Evolutionary conservation across 164 flowering plant species (phyloP), one percentile per base, ranked within the genome.

Genomic region (Tetracentron sinense): DNA sequence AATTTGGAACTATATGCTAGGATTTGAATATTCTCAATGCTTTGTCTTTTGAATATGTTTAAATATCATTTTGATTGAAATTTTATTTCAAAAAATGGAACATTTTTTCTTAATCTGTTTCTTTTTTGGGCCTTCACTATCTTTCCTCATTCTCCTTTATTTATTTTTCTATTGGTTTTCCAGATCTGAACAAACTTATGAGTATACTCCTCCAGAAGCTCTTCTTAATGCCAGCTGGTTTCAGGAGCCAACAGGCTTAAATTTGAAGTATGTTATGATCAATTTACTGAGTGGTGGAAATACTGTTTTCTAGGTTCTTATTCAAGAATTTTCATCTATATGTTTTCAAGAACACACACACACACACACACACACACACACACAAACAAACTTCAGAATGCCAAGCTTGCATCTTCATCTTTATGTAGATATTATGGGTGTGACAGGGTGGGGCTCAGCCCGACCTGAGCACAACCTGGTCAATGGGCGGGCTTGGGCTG

Each of bases 171-270:
- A 31, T 63, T 49, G 46, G 52, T 54, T 72, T 66, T 42, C 81
- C 14, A 95, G 99, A 70, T 86, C 86, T 67, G 99, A 95, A 74
- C 94, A 95, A 74, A 95, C 99, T 23, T 75, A 61, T 42, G 96
- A 85, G 68, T 95, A 95, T 77, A 69, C 85, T 68, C 90, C 99
- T 57, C 99, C 97, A 12, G 99, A 95, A 77, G 97, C 94, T 54
- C 75, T 86, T 64, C 82, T 95, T 26, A 86, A 91, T 79, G 67
- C 75, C 28, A 84, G 81, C 60, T 95, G 97, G 96, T 85, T 82
- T 72, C 79, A 59, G 33, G 96, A 82, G 25, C 80, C 89, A 54
- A 62, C 69, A 52, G 79, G 72, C 70, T 58, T 61, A 63, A 82
- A 72, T 47, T 33, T 80, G 56, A 91, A 89, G 99, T 91, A 79